Percentiles rank a stretch among this genome's conserved stretches.
These are phyloP conservation scores for Lichtheimia hyalospora DNA, from an alignment of 371 early-diverging fungal genomes.

Conservation along the genomic window DNA sequence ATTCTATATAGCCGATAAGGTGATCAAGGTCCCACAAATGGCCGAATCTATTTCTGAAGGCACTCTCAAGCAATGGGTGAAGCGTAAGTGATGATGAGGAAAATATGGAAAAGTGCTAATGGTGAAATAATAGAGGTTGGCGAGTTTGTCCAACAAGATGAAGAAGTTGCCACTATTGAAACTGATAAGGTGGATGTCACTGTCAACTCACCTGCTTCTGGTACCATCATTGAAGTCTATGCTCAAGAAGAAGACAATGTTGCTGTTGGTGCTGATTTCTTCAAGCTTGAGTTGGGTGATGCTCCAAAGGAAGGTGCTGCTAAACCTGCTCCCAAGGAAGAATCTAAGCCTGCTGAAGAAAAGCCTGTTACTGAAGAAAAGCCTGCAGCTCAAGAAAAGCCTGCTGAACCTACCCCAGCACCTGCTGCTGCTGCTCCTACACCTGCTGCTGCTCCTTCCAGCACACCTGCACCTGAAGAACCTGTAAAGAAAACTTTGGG, in stretches of 20 bases:
- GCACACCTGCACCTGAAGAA: slow-evolving; percentile 18
- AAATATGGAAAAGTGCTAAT: neutral
- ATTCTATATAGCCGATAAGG: slow-evolving; percentile 59
- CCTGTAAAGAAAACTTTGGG: slow-evolving; percentile 30
- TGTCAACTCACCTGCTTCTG: slow-evolving; percentile 93
- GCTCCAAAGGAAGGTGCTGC: slow-evolving; percentile 61
- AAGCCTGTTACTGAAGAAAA: slow-evolving; percentile 36
- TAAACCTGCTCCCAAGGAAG: slow-evolving; percentile 42
- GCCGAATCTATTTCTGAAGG: slow-evolving; percentile 98
- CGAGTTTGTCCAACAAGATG: slow-evolving; percentile 92
- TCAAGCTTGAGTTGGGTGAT: slow-evolving; percentile 84
- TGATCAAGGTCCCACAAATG: slow-evolving; percentile 93
- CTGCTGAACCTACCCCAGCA: slow-evolving; percentile 21
- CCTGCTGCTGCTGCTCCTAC: slow-evolving; percentile 32
- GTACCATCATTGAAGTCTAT: slow-evolving; percentile 81
- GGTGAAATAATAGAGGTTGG: slow-evolving; percentile 78
- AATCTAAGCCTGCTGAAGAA: slow-evolving; percentile 30
- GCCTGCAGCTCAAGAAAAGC: slow-evolving; percentile 45
- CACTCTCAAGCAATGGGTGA: slow-evolving; percentile 92
- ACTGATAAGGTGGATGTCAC: slow-evolving; percentile 98
- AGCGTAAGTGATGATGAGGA: slow-evolving; percentile 66
- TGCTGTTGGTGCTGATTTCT: slow-evolving; percentile 90
- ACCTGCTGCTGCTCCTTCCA: slow-evolving; percentile 18
- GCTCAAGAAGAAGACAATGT: slow-evolving; percentile 93
- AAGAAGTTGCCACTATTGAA: slow-evolving; percentile 95